Evolutionary conservation across 345 rosid species (phyloP).

Genomic region (Arabidopsis thaliana): TAIR10.1 NC_003070.9:30259001-30259500

Average conservation of each 20-base stretch:
- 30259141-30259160: conserved; percentile 19
- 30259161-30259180: conserved; percentile 13
- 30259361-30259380: conserved; percentile 7
- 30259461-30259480: conserved; percentile 9
- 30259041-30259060: conserved; percentile 98
- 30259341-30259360: conserved; percentile 10
- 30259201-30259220: not conserved
- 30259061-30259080: conserved; percentile 95
- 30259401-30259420: not conserved
- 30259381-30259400: not conserved
- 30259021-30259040: conserved; percentile 88
- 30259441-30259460: not conserved
- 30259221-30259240: conserved; percentile 67
- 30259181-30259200: conserved; percentile 13
- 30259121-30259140: conserved; percentile 44
- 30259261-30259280: conserved; percentile 86
- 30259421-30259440: not conserved
- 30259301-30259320: conserved; percentile 17
- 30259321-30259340: not conserved
- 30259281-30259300: conserved; percentile 49
- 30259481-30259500: not conserved
- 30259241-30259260: conserved; percentile 66
- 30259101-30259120: conserved; percentile 83
- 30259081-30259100: conserved; percentile 70
- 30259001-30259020: conserved; percentile 33